Evolutionary conservation across 2,329 filamentous ascomycete genomes (phyloP), one percentile per base, ranked within the genome.

Genomic region (Parastagonospora nodorum): DNA sequence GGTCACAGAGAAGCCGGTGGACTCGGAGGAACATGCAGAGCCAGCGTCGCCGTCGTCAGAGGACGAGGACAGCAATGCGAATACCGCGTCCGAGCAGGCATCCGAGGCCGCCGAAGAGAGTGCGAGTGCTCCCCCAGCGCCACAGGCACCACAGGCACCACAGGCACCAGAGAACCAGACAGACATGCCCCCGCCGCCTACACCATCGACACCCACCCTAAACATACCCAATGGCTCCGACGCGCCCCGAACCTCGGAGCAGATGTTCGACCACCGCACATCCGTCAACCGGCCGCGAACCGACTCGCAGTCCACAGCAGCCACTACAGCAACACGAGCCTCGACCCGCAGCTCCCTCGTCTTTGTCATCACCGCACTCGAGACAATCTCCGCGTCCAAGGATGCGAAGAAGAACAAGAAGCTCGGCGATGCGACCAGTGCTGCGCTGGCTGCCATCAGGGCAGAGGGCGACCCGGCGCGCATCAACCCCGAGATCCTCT

Each of bases 351-450:
- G 88, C 82, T 97, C 94, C 62, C 87, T 96, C 67, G 92, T 97
- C 67, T 99, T 99, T 73, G 91, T 99, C 67, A 87, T 95, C 68
- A 92, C 90, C 68, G 93, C 94, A 33, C 79, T 99, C 71, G 94
- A 97, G 80, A 88, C 87, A 71, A 97, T 99, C 69, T 90, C 89
- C 53, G 84, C 88, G 48, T 96, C 92, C 40, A 96, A 93, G 77
- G 93, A 99, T 78, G 92, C 92, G 45, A 84, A 89, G 73, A 90
- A 87, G 76, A 92, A 87, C 73, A 94, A 92, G 74, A 87, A 91
- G 68, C 82, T 99, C 35, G 86, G 84, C 56, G 92, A 96, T 54
- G 83, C 91, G 32, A 87, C 92, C 48, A 88, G 92, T 66, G 87
- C 86, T 64, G 94, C 94, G 28, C 80, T 96, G 66, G 83, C 85